phyloP scores from a whole-genome alignment of 2,329 filamentous ascomycete genomes.

The Phyllosticta citribraziliensis region DNA sequence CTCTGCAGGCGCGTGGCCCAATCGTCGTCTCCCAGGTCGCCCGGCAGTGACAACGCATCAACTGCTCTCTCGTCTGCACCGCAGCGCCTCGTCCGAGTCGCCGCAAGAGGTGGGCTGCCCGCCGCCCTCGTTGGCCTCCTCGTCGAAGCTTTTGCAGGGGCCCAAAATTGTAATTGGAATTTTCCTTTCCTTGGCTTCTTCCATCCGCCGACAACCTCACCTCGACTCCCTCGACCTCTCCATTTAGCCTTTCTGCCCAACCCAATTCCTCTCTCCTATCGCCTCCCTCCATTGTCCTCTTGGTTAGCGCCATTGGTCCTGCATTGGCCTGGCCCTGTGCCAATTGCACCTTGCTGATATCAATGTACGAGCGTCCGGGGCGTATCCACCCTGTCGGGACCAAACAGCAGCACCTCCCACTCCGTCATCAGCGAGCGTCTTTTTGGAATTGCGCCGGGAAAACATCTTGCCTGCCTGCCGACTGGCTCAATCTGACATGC shows the following conservation, averaged over 20 bases:
- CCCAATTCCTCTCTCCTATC: neutral
- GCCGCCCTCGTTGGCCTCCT: neutral
- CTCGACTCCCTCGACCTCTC: neutral
- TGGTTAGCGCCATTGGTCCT: neutral
- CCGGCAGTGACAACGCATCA: constrained; percentile 10
- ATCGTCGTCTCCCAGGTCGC: constrained; percentile 8
- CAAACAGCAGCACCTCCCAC: neutral
- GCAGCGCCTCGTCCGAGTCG: constrained; percentile 6
- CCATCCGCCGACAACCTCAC: neutral
- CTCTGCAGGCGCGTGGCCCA: constrained; percentile 3
- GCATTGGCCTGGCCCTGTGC: neutral
- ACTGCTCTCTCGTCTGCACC: neutral
- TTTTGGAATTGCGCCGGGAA: neutral
- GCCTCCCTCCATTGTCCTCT: neutral
- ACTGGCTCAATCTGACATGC: neutral
- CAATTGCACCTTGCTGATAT: neutral
- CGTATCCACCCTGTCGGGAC: neutral
- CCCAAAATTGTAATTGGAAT: neutral
- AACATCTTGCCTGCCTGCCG: neutral
- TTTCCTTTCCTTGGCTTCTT: neutral
- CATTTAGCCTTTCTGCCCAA: neutral
- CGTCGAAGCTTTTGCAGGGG: neutral
- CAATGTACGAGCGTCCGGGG: neutral
- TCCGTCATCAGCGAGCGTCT: neutral
- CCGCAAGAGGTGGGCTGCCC: neutral